Percentiles rank a stretch among this genome's conserved stretches.
Conservation (phyloP, 768 basidiomycete genomes). For the Lactifluus pinguis region DNA sequence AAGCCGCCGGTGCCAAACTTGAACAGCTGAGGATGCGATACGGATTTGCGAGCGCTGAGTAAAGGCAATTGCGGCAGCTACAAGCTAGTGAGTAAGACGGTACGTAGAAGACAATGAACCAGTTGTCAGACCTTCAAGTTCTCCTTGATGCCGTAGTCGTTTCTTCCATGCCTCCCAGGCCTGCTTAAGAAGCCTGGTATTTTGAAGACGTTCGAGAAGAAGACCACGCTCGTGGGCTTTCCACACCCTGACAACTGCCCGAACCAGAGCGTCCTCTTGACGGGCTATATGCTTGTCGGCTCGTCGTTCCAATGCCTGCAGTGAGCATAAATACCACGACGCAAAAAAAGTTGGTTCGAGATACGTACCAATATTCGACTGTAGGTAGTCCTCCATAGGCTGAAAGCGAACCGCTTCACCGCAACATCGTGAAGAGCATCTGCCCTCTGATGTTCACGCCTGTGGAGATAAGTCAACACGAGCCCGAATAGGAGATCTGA, state of each 20-base stretch:
- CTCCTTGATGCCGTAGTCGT: slow-evolving; percentile 32
- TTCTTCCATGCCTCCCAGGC: slow-evolving; percentile 44
- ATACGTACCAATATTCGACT: slow-evolving; percentile 42
- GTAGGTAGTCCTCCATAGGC: slow-evolving; percentile 47
- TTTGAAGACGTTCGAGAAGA: slow-evolving; percentile 45
- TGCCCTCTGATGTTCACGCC: slow-evolving; percentile 37
- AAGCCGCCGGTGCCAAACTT: slow-evolving; percentile 38
- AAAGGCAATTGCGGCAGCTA: slow-evolving; percentile 37
- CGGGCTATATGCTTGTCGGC: slow-evolving; percentile 48
- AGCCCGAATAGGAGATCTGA: background rate
- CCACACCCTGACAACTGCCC: slow-evolving; percentile 56
- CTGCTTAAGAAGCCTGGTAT: slow-evolving; percentile 36
- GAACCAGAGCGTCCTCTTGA: slow-evolving; percentile 49
- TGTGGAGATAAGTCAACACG: slow-evolving; percentile 22
- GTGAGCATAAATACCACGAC: slow-evolving; percentile 3
- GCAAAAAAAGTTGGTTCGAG: background rate
- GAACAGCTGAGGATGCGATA: slow-evolving; percentile 29
- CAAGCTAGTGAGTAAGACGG: background rate
- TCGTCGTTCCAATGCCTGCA: slow-evolving; percentile 45
- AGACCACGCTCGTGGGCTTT: slow-evolving; percentile 56
- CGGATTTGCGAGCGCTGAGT: slow-evolving; percentile 36
- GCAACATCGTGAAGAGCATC: slow-evolving; percentile 33
- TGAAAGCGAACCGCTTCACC: slow-evolving; percentile 38
- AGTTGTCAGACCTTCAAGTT: slow-evolving; percentile 37
- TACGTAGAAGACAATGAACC: background rate